phyloP scores from a whole-genome alignment of 108 stramenopile genomes.

The Skeletonema tropicum region DNA sequence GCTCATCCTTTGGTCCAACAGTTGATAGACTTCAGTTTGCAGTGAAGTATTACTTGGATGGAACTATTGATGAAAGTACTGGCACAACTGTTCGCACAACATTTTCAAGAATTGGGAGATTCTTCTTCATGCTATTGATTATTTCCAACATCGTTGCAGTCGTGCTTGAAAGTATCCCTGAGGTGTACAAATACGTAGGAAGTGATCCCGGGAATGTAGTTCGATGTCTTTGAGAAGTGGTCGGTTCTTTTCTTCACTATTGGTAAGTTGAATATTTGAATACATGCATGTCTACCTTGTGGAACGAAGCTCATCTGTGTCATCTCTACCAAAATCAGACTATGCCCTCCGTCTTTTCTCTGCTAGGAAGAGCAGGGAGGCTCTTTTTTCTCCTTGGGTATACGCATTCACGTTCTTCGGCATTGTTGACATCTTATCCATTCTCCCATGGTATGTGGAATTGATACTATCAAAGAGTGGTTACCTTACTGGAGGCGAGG shows the following conservation, averaged over 20 bases:
- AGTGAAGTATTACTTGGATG: conserved; percentile 79
- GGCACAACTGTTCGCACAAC: conserved; percentile 51
- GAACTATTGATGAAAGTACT: conserved; percentile 40
- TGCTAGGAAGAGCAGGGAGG: conserved; percentile 85
- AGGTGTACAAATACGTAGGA: conserved; percentile 71
- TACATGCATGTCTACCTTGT: no score
- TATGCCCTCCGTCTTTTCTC: conserved; percentile 82
- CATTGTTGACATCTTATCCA: conserved; percentile 87
- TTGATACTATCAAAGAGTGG: conserved; percentile 55
- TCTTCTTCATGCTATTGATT: conserved; percentile 80
- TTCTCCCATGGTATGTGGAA: conserved; percentile 88
- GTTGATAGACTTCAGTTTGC: conserved; percentile 65
- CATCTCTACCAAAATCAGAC: conserved; percentile 35
- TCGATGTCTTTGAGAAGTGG: conserved; percentile 80
- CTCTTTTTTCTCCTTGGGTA: conserved; percentile 71
- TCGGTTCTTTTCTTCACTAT: conserved; percentile 82
- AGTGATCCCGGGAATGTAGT: conserved; percentile 74
- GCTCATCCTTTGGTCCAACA: conserved; percentile 59
- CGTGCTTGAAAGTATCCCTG: conserved; percentile 75
- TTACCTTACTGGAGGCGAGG: conserved; percentile 56
- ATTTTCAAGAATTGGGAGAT: conserved; percentile 42
- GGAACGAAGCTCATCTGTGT: no score
- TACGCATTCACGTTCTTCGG: conserved; percentile 92
- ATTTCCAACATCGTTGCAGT: conserved; percentile 84
- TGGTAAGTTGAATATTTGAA: conserved; percentile 31